Conservation (phyloP, 2,329 filamentous ascomycete species). For the Dothideomycetidae sp. region DNA sequence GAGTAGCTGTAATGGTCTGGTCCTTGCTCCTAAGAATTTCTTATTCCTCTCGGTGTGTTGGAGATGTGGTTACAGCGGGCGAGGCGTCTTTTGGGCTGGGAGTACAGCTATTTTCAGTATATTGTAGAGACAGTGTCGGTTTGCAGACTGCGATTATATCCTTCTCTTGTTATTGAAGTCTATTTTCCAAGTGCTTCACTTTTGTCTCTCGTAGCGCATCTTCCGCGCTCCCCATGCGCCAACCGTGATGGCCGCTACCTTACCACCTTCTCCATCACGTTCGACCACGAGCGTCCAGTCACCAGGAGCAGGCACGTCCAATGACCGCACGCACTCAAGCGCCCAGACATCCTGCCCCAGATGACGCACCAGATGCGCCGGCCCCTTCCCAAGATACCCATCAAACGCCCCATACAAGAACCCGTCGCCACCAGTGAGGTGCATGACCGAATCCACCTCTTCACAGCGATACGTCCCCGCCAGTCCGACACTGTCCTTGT, state of each 20-base stretch:
- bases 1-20: not conserved
- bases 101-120: too few species aligned
- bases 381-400: conserved; percentile 29
- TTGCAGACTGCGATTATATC: too few species aligned
- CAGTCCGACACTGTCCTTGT: conserved; percentile 10
- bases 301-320: conserved; percentile 30
- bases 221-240: conserved; percentile 30
- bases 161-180: too few species aligned
- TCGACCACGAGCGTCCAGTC: conserved; percentile 31
- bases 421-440: conserved; percentile 22
- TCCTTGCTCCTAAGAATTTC: too few species aligned
- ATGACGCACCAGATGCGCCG: conserved; percentile 25
- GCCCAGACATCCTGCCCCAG: conserved; percentile 29
- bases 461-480: conserved; percentile 24
- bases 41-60: too few species aligned
- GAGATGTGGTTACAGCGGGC: too few species aligned
- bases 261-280: conserved; percentile 14
- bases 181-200: too few species aligned
- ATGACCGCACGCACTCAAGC: conserved; percentile 25
- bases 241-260: conserved; percentile 21
- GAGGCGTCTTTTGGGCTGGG: too few species aligned
- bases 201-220: conserved; percentile 13
- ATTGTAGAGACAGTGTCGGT: too few species aligned
- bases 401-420: conserved; percentile 31
- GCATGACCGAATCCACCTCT: conserved; percentile 27